Evolutionary conservation across 2,329 filamentous ascomycete genomes (phyloP).

Genomic region (Trichoderma gracile): DNA sequence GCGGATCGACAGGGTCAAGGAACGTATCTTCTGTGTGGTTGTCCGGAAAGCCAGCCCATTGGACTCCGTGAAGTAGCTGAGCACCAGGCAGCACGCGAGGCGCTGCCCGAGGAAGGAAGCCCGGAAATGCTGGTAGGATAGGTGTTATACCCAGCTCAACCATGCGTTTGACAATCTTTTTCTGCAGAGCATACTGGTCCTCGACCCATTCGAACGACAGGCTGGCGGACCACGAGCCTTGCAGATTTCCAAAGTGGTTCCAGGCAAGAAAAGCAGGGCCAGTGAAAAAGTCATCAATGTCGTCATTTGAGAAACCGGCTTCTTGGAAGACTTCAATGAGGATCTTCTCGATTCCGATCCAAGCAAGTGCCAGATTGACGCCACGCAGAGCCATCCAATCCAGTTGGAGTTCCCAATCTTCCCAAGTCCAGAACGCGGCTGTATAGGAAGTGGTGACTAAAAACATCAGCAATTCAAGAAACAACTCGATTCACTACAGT

Average conservation of each 20-base stretch:
- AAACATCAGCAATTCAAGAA: neutral
- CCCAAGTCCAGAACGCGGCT: slow-evolving; percentile 51
- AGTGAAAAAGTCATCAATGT: slow-evolving; percentile 48
- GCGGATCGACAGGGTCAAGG: neutral
- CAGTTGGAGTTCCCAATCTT: slow-evolving; percentile 53
- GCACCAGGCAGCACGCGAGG: neutral
- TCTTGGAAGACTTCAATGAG: slow-evolving; percentile 33
- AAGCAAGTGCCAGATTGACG: slow-evolving; percentile 52
- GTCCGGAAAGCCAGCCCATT: neutral
- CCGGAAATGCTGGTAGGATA: neutral
- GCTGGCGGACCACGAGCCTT: slow-evolving; percentile 49
- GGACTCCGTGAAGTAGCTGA: neutral
- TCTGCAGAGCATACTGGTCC: neutral
- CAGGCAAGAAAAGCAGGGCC: slow-evolving; percentile 53
- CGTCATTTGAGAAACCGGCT: slow-evolving; percentile 33
- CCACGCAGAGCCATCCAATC: slow-evolving; percentile 54
- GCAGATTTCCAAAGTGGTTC: slow-evolving; percentile 56
- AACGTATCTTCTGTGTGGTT: neutral
- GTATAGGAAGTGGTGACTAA: slow-evolving; percentile 54
- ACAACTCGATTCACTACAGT: neutral
- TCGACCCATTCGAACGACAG: slow-evolving; percentile 42
- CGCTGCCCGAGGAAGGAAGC: neutral
- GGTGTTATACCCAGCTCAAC: neutral
- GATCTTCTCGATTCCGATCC: slow-evolving; percentile 53
- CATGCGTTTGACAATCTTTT: neutral